phyloP scores from a whole-genome alignment of 2,329 filamentous ascomycete species.

The Venturia pyrina region DNA sequence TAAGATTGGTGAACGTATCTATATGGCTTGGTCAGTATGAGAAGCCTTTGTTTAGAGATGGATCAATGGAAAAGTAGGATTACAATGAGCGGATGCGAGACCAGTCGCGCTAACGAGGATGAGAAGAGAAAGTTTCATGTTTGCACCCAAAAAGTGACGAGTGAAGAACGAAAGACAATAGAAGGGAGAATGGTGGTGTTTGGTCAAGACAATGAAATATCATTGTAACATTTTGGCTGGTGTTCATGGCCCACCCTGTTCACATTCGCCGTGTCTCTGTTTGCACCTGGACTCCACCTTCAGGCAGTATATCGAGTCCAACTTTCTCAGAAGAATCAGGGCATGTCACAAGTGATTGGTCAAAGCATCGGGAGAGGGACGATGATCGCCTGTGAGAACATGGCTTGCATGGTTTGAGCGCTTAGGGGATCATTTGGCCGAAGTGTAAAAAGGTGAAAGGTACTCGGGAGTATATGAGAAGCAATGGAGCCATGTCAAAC shows the following conservation, averaged over 20 bases:
- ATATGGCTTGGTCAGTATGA: background rate
- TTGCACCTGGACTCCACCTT: background rate
- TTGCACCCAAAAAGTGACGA: background rate
- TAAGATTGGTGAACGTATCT: constrained; percentile 8
- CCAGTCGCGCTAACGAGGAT: background rate
- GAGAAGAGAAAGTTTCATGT: constrained; percentile 4
- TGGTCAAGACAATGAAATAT: background rate
- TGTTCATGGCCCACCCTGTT: background rate
- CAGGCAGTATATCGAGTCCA: background rate
- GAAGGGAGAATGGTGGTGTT: background rate
- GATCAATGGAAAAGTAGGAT: background rate
- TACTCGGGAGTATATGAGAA: background rate
- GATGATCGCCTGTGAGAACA: background rate
- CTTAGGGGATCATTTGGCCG: background rate
- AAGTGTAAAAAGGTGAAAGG: background rate
- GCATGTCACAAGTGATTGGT: background rate
- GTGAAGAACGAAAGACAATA: background rate
- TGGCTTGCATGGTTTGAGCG: background rate
- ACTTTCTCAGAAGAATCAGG: background rate
- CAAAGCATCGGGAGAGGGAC: background rate
- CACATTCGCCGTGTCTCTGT: background rate
- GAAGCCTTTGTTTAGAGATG: background rate
- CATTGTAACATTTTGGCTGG: background rate
- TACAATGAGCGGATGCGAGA: constrained; percentile 1
- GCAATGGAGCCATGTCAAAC: background rate